These are phyloP conservation scores for Lindgomyces ingoldianus DNA, from an alignment of 495 filamentous ascomycete species.

Conservation along the genomic window DNA sequence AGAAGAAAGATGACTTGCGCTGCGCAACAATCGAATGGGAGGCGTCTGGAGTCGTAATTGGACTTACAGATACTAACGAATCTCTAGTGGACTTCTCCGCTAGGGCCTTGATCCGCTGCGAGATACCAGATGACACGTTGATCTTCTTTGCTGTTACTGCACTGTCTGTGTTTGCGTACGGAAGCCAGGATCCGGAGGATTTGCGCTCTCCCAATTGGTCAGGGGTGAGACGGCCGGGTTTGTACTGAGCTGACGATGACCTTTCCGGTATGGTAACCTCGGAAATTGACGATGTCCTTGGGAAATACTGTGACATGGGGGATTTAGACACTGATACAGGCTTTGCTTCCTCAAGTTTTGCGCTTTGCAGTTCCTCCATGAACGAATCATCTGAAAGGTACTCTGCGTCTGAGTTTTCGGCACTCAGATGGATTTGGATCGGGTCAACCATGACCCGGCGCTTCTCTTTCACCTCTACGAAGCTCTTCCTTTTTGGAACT, in stretches of 20 bases:
- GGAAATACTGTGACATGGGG: slow-evolving; percentile 69
- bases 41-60: slow-evolving; percentile 30
- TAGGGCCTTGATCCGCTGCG: slow-evolving; percentile 83
- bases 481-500: slow-evolving; percentile 6
- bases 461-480: slow-evolving; percentile 32
- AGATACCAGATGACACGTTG: slow-evolving; percentile 85
- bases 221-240: slow-evolving; percentile 21
- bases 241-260: slow-evolving; percentile 16
- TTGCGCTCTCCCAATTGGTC: slow-evolving; percentile 18
- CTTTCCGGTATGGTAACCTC: slow-evolving; percentile 23
- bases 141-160: slow-evolving; percentile 65
- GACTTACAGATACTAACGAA: slow-evolving; percentile 34
- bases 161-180: slow-evolving; percentile 29
- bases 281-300: slow-evolving; percentile 46
- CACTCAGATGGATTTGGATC: slow-evolving; percentile 38
- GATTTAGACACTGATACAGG: slow-evolving; percentile 81
- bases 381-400: slow-evolving; percentile 81
- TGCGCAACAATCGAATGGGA: slow-evolving; percentile 36
- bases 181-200: slow-evolving; percentile 27
- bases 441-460: slow-evolving; percentile 42
- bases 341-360: slow-evolving; percentile 79
- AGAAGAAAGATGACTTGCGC: slow-evolving; percentile 38
- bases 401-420: slow-evolving; percentile 54
- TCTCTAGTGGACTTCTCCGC: slow-evolving; percentile 46
- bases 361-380: slow-evolving; percentile 84